phyloP scores from a whole-genome alignment of 2,329 filamentous ascomycete genomes.

The Cytospora piceicola region DNA sequence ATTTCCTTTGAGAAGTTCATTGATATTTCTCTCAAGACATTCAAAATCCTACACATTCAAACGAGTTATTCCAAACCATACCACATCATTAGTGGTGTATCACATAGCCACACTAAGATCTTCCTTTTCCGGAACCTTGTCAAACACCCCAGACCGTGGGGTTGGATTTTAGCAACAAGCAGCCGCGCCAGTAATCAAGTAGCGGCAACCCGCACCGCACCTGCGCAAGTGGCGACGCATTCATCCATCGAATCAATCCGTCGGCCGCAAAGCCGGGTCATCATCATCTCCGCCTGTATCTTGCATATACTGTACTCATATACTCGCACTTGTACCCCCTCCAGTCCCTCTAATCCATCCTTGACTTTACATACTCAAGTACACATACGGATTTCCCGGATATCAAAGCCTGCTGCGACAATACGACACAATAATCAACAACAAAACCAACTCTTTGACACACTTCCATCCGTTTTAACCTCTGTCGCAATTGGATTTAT shows the following conservation, averaged over 20 bases:
- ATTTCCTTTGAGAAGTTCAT: too few species aligned
- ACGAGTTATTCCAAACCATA: too few species aligned
- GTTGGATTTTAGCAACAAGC: background rate
- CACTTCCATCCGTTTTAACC: background rate
- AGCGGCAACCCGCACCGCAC: too few species aligned
- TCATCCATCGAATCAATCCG: background rate
- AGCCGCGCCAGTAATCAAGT: too few species aligned
- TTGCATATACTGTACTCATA: background rate
- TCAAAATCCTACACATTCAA: too few species aligned
- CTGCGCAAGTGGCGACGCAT: background rate
- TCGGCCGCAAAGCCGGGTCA: background rate
- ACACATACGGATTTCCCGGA: background rate
- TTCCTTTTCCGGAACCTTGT: background rate
- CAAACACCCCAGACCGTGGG: background rate
- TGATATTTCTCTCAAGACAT: too few species aligned
- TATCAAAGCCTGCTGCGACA: background rate
- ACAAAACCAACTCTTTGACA: too few species aligned
- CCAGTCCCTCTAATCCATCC: background rate
- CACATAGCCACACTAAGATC: too few species aligned
- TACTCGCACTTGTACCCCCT: too few species aligned
- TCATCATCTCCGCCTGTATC: background rate
- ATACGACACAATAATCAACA: too few species aligned
- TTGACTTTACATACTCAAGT: too few species aligned
- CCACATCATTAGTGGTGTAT: too few species aligned
- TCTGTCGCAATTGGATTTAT: background rate